phyloP scores from a whole-genome alignment of 495 filamentous ascomycete genomes.

The Penicillium bialowiezense region DNA sequence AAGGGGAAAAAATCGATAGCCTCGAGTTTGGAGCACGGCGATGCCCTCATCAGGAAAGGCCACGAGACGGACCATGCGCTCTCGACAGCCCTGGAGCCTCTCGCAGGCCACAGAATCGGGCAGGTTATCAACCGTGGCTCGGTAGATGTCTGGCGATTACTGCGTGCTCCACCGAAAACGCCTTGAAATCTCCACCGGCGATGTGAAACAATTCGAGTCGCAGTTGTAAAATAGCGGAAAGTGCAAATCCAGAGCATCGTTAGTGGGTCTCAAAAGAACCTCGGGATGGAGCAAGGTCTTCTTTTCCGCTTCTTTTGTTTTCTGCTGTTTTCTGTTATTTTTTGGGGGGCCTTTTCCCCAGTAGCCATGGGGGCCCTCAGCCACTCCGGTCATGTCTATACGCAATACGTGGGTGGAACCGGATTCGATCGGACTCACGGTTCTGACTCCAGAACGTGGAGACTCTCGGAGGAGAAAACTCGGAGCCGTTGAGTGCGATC shows the following conservation, averaged over 20 bases:
- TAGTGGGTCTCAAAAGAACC: too few relatives aligned
- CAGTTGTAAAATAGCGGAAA: neutral
- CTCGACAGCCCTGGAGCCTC: neutral
- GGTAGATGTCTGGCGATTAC: neutral
- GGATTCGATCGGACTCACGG: neutral
- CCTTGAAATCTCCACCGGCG: constrained; percentile 15
- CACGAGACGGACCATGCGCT: constrained; percentile 24
- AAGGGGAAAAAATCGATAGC: constrained; percentile 4
- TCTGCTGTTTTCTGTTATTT: too few relatives aligned
- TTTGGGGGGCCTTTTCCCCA: too few relatives aligned
- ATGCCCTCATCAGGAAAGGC: constrained; percentile 12
- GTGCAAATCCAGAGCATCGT: too few relatives aligned
- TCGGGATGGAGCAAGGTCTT: too few relatives aligned
- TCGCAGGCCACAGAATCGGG: neutral
- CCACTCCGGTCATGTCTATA: too few relatives aligned
- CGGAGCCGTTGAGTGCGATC: constrained; percentile 23
- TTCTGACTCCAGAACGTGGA: constrained; percentile 2
- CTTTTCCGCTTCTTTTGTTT: too few relatives aligned
- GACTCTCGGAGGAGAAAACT: constrained; percentile 30
- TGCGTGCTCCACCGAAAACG: neutral
- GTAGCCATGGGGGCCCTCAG: too few relatives aligned
- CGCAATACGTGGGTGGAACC: neutral
- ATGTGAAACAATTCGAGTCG: constrained; percentile 28
- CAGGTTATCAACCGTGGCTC: constrained; percentile 6
- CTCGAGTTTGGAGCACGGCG: neutral